Evolutionary conservation across 768 basidiomycete genomes (phyloP).

Genomic region (Leccinellum luteum): DNA sequence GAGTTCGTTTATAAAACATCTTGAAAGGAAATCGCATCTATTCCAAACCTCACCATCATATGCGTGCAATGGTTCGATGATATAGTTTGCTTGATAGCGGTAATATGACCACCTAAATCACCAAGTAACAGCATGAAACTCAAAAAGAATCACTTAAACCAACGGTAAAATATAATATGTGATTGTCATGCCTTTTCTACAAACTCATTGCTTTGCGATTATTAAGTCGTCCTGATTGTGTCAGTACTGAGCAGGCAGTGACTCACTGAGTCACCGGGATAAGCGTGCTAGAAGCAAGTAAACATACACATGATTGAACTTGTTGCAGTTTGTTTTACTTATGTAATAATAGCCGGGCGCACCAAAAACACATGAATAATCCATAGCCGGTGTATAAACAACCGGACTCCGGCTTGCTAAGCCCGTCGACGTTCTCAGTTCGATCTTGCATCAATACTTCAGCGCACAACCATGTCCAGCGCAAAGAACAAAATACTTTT

Average conservation of each 20-base stretch:
- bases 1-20: neutral
- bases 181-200: no score
- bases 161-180: no score
- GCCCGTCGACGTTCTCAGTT: neutral
- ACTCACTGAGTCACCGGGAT: no score
- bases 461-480: conserved; percentile 19
- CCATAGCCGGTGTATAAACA: conserved; percentile 19
- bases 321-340: neutral
- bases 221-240: no score
- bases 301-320: neutral
- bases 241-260: no score
- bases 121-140: neutral
- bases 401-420: neutral
- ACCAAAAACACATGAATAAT: conserved; percentile 24
- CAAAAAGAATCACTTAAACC: no score
- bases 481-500: conserved; percentile 61
- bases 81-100: neutral
- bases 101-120: neutral
- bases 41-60: neutral
- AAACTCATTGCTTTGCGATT: no score
- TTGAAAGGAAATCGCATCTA: neutral
- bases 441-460: neutral
- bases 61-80: neutral
- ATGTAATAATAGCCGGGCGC: neutral
- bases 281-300: neutral